Evolutionary conservation across 768 basidiomycete genomes (phyloP), one percentile per base, ranked within the genome.

Genomic region (Cystofilobasidium bisporidii): DNA sequence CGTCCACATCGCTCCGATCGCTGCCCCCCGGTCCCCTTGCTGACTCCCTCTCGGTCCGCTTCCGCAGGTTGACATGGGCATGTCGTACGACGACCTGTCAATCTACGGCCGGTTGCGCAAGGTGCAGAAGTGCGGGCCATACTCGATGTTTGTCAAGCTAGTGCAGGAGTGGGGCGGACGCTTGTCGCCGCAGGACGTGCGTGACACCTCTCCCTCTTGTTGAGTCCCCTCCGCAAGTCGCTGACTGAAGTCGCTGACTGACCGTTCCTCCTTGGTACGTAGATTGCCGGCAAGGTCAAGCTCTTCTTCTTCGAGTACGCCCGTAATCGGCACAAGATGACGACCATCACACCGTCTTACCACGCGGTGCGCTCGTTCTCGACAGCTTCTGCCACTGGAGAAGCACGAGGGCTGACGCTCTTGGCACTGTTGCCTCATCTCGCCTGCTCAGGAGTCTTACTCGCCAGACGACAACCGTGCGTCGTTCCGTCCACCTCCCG

Each of bases 281-380:
- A 92, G 92, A 91, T 98, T 66, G 96, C 93, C 20, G 87, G 89
- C 72, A 98, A 97, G 80, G 96, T 99, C 73, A 98, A 99, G 76
- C 78, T 85, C 45, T 99, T 99, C 81, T 98, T 90, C 81, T 94
- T 92, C 72, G 91, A 96, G 76, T 86, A 99, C 72, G 96, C 96
- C 0, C 82, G 93, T 63, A 99, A 99, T 76, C 80, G 93, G 56
- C 96, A 98, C 80, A 99, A 99, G 83, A 98, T 99, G 92, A 94
- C 92, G 30, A 94, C 91, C 0, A 75, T 96, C 70, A 96, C 92
- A 2, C 92, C 92, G 0, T 83, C 90, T 1, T 96, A 96, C 73
- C 92, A 96, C 75, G 92, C 92, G 58, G 94, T 87, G 71, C 74
- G 89, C 81, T 59, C 55, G 15, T 18, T 41, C 43, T 43, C 76